Evolutionary conservation across 345 rosid species (phyloP).

Genomic region (Corchorus capsularis): DNA sequence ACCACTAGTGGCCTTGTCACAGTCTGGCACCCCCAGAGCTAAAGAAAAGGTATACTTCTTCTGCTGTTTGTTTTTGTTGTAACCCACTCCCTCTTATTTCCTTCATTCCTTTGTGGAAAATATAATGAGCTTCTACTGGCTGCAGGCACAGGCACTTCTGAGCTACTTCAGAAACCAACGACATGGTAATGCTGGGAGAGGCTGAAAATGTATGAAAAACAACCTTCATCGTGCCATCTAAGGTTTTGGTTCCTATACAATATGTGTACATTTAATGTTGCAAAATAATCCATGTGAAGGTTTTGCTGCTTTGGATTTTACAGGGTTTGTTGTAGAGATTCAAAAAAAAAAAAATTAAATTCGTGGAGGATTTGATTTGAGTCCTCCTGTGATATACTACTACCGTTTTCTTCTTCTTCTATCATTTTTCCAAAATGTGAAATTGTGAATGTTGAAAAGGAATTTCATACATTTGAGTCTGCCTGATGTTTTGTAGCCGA

Average conservation of each 20-base stretch:
- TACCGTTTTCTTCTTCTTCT: no score
- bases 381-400: conserved; percentile 22
- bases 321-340: conserved; percentile 33
- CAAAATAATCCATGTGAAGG: conserved; percentile 43
- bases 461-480: conserved; percentile 18
- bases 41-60: conserved; percentile 72
- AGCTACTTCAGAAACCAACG: conserved; percentile 78
- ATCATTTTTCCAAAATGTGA: not conserved
- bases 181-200: conserved; percentile 66
- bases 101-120: not conserved
- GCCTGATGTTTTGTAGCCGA: conserved; percentile 15
- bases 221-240: conserved; percentile 15
- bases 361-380: conserved; percentile 30
- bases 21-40: conserved; percentile 85
- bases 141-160: conserved; percentile 88
- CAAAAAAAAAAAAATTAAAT: conserved; percentile 10
- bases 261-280: conserved; percentile 46
- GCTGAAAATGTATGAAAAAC: conserved; percentile 43
- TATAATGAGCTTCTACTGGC: conserved; percentile 13
- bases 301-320: conserved; percentile 32
- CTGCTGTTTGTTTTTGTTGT: not conserved
- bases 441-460: conserved; percentile 29
- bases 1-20: conserved; percentile 84
- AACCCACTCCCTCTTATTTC: not conserved
- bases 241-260: conserved; percentile 34